phyloP scores from a whole-genome alignment of 2,329 filamentous ascomycete species.

The Sporothrix sp. region DNA sequence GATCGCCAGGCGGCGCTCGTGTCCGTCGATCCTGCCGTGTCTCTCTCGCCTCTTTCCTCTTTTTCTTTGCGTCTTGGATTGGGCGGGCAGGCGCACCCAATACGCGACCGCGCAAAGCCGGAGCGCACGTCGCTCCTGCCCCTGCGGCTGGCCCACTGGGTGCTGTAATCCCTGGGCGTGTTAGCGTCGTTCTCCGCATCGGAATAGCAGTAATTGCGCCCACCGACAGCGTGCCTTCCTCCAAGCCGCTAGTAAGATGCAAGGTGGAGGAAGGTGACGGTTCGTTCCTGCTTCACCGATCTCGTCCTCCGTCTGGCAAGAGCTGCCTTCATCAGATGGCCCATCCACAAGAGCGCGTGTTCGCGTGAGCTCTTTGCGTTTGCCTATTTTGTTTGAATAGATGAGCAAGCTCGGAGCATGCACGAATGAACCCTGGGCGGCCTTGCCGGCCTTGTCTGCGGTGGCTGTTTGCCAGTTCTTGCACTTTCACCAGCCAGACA shows the following conservation, averaged over 20 bases:
- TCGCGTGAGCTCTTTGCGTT: too few relatives aligned
- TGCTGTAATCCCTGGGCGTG: not conserved
- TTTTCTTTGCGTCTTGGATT: not conserved
- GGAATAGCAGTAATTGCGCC: slow-evolving; percentile 14
- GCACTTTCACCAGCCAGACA: too few relatives aligned
- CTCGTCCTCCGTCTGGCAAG: too few relatives aligned
- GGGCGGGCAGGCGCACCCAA: too few relatives aligned
- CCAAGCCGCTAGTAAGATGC: not conserved
- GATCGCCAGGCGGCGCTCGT: not conserved
- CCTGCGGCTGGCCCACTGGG: not conserved
- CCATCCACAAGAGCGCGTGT: too few relatives aligned
- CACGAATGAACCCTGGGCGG: too few relatives aligned
- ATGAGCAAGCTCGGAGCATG: too few relatives aligned
- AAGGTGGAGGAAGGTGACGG: not conserved
- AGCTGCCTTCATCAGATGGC: too few relatives aligned
- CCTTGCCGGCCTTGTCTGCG: too few relatives aligned
- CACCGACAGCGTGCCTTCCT: slow-evolving; percentile 1
- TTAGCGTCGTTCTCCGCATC: not conserved
- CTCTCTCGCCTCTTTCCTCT: not conserved
- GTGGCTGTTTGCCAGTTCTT: too few relatives aligned
- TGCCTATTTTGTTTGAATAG: too few relatives aligned
- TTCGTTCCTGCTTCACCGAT: not conserved
- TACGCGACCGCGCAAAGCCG: slow-evolving; percentile 4
- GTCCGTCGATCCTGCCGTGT: not conserved
- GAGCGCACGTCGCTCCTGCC: not conserved